Percentiles rank a stretch among this genome's conserved stretches.
Evolutionary conservation across 2,329 filamentous ascomycete species (phyloP).

Genomic region (Cladosporium colombiae): DNA sequence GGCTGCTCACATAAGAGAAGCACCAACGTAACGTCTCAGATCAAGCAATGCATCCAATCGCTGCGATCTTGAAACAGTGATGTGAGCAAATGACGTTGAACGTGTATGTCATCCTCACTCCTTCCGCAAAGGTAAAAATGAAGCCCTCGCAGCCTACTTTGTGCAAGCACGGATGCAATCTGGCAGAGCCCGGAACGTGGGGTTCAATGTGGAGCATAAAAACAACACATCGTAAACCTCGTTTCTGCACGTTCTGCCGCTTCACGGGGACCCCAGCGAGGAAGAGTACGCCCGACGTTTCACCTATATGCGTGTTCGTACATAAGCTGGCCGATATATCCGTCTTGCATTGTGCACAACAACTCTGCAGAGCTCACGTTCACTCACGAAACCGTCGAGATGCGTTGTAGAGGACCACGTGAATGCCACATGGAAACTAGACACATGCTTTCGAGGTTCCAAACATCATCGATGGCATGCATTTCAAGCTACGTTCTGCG

Average conservation of each 20-base stretch:
- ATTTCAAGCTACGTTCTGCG: neutral
- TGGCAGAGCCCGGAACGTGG: slow-evolving; percentile 1
- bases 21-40: neutral
- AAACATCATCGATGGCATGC: neutral
- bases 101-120: neutral
- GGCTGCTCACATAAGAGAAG: neutral
- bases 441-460: neutral
- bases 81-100: slow-evolving; percentile 2
- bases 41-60: neutral
- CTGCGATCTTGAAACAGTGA: neutral
- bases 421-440: neutral
- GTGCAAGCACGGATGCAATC: neutral
- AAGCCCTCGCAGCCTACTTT: neutral
- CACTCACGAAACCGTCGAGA: neutral
- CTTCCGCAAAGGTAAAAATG: neutral
- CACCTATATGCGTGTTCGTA: neutral
- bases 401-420: neutral
- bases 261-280: neutral
- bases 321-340: neutral
- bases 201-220: neutral
- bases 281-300: neutral
- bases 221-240: neutral
- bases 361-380: neutral
- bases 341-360: neutral
- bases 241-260: neutral